A percentile compares a stretch with the other conserved stretches of the same genome.
These are phyloP conservation scores for Penicillium cinerascens DNA, from an alignment of 495 filamentous ascomycete species.

Conservation along the genomic window DNA sequence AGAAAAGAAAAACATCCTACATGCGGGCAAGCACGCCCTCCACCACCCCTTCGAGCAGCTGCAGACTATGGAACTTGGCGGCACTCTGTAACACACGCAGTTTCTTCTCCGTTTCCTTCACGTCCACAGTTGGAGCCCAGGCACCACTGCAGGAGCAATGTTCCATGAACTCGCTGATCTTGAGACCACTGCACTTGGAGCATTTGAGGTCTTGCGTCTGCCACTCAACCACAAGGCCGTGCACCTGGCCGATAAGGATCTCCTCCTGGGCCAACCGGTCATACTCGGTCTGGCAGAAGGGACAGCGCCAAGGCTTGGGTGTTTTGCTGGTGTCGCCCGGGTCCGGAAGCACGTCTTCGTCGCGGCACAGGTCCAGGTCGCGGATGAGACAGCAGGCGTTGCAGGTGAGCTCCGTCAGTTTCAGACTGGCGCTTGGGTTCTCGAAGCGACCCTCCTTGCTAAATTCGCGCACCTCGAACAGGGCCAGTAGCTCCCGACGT, in stretches of 20 bases:
- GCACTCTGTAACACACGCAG: constrained; percentile 69
- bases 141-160: constrained; percentile 88
- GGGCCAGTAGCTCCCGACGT: constrained; percentile 78
- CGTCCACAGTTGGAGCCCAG: constrained; percentile 71
- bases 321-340: constrained; percentile 34
- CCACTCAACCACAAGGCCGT: constrained; percentile 75
- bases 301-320: constrained; percentile 68
- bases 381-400: constrained; percentile 81
- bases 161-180: constrained; percentile 93
- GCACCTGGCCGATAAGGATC: constrained; percentile 69
- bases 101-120: constrained; percentile 61
- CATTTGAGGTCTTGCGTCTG: constrained; percentile 89
- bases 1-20: constrained; percentile 18
- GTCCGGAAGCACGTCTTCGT: constrained; percentile 72
- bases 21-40: constrained; percentile 50
- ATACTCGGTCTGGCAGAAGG: constrained; percentile 71
- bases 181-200: constrained; percentile 46
- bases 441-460: constrained; percentile 78
- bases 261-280: constrained; percentile 79
- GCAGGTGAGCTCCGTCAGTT: constrained; percentile 74
- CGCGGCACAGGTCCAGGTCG: constrained; percentile 92
- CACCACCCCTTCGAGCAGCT: constrained; percentile 74
- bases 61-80: constrained; percentile 71
- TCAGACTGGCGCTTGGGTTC: constrained; percentile 76
- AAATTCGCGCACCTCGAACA: constrained; percentile 95